phyloP scores from a whole-genome alignment of 2,329 filamentous ascomycete genomes.

The Phialophora chinensis region DNA sequence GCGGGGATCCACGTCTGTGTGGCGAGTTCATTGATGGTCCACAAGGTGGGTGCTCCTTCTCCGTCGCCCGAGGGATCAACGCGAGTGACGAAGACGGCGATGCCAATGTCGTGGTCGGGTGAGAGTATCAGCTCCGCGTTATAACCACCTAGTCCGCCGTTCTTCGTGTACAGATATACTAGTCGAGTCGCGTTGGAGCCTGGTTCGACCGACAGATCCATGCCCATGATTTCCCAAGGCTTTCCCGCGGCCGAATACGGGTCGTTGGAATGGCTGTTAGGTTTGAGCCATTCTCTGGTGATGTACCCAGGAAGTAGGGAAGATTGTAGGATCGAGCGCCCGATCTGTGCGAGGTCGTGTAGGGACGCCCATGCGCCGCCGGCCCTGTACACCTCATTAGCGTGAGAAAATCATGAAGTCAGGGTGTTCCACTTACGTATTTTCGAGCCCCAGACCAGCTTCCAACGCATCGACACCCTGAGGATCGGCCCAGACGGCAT shows the following conservation, averaged over 20 bases:
- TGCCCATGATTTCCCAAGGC: constrained; percentile 52
- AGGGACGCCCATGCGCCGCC: constrained; percentile 54
- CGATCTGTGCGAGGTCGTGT: constrained; percentile 51
- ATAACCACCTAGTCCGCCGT: constrained; percentile 50
- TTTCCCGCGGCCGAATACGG: constrained; percentile 47
- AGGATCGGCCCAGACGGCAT: constrained; percentile 48
- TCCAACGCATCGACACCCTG: constrained; percentile 26
- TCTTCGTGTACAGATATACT: constrained; percentile 51
- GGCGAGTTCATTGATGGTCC: constrained; percentile 41
- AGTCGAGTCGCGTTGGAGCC: constrained; percentile 27
- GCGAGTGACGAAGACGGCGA: constrained; percentile 50
- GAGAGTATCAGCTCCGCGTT: constrained; percentile 48
- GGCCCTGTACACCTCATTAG: constrained; percentile 49
- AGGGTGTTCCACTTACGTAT: not conserved
- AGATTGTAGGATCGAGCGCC: constrained; percentile 52
- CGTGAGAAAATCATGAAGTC: constrained; percentile 20
- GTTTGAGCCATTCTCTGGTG: constrained; percentile 56
- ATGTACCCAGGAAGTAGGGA: constrained; percentile 45
- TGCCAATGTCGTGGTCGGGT: constrained; percentile 55
- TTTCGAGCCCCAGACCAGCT: constrained; percentile 35
- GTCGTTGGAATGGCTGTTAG: constrained; percentile 45
- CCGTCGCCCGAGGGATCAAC: constrained; percentile 14
- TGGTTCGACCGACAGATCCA: constrained; percentile 17
- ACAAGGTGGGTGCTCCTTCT: constrained; percentile 39
- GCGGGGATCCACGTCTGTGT: constrained; percentile 22